phyloP scores from a whole-genome alignment of 805 yeast species.

The Candida maltosa region DNA sequence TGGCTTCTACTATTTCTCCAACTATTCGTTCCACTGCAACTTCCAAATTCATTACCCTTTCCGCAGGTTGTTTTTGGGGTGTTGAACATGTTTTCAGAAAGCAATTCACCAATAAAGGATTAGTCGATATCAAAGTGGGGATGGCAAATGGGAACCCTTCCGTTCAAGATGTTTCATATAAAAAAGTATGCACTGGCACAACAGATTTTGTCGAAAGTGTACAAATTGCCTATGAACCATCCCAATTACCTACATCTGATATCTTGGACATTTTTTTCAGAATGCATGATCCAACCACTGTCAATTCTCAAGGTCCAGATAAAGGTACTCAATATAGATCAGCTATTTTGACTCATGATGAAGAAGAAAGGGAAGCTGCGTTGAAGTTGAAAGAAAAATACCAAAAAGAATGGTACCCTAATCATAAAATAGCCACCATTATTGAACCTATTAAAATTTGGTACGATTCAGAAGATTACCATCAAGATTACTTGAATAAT shows the following conservation, averaged over 20 bases:
- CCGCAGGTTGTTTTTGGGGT: constrained; percentile 83
- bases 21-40: constrained; percentile 31
- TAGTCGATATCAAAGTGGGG: constrained; percentile 81
- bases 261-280: constrained; percentile 81
- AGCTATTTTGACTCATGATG: constrained; percentile 66
- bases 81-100: constrained; percentile 80
- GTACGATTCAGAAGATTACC: constrained; percentile 96
- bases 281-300: constrained; percentile 91
- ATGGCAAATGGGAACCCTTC: constrained; percentile 82
- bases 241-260: constrained; percentile 52
- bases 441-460: constrained; percentile 67
- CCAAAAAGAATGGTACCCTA: constrained; percentile 76
- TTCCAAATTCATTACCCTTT: constrained; percentile 37
- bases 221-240: constrained; percentile 80
- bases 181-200: constrained; percentile 70
- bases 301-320: constrained; percentile 84
- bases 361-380: constrained; percentile 46
- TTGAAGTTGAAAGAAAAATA: constrained; percentile 44
- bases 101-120: constrained; percentile 59
- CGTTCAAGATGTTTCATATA: constrained; percentile 42
- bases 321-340: constrained; percentile 87
- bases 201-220: constrained; percentile 80
- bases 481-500: constrained; percentile 73
- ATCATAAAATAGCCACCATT: constrained; percentile 62
- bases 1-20: constrained; percentile 26